These are phyloP conservation scores for Komagataella phaffii DNA, from an alignment of 805 yeast genomes.

Conservation along the genomic window DNA sequence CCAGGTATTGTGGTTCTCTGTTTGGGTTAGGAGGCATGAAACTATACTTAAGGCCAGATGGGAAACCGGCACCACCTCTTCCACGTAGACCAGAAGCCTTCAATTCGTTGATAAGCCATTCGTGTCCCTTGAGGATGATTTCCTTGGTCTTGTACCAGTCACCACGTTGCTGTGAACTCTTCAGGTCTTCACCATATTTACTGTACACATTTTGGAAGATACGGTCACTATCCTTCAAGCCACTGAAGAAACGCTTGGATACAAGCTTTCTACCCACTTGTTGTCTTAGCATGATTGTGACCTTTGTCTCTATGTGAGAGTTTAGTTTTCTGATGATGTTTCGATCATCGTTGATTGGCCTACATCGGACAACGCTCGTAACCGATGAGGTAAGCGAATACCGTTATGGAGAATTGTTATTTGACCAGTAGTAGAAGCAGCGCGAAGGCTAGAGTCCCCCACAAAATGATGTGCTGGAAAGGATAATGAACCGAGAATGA, in stretches of 20 bases:
- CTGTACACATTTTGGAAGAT: conserved; percentile 78
- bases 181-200: conserved; percentile 62
- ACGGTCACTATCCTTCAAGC: conserved; percentile 70
- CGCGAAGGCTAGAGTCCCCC: neutral
- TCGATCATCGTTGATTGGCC: neutral
- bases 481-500: neutral
- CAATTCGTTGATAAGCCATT: conserved; percentile 83
- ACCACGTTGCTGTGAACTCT: conserved; percentile 66
- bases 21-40: conserved; percentile 90
- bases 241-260: conserved; percentile 28
- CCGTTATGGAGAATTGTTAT: neutral
- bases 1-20: conserved; percentile 78
- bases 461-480: neutral
- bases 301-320: neutral
- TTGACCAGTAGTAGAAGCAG: no score
- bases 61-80: conserved; percentile 92
- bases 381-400: neutral
- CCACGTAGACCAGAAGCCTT: conserved; percentile 80
- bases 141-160: conserved; percentile 92
- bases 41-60: conserved; percentile 84
- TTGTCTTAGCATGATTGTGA: conserved; percentile 1
- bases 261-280: neutral
- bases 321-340: conserved; percentile 12
- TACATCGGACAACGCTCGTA: neutral
- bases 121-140: conserved; percentile 68